Conservation (phyloP, 306 rosid species). For the Vigna angularis region DNA sequence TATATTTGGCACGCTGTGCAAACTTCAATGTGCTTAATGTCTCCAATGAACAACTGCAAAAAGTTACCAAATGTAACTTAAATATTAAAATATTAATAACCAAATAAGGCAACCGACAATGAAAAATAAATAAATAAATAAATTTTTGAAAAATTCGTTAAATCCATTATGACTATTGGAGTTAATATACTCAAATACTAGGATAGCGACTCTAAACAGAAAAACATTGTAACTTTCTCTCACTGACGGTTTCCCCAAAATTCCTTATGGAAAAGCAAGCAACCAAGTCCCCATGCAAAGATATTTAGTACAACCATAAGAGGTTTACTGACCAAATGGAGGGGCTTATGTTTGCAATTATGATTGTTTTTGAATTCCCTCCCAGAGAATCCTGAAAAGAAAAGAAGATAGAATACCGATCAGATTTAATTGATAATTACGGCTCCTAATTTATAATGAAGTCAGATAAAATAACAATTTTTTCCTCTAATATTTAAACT, state of each 20-base stretch:
- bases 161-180: neutral
- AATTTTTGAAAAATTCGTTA: neutral
- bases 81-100: conserved; percentile 21
- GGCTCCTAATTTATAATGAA: conserved; percentile 12
- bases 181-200: too few relatives aligned
- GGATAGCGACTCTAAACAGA: neutral
- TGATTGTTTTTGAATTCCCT: conserved; percentile 90
- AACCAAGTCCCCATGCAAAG: conserved; percentile 13
- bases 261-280: conserved; percentile 18
- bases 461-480: neutral
- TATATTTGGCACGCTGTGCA: conserved; percentile 96
- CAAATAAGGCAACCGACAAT: conserved; percentile 15
- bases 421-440: conserved; percentile 34
- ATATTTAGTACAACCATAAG: conserved; percentile 35
- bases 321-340: conserved; percentile 77
- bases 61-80: conserved; percentile 38
- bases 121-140: conserved; percentile 3
- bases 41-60: conserved; percentile 92
- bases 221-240: conserved; percentile 5
- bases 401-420: conserved; percentile 35
- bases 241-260: neutral
- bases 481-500: conserved; percentile 6
- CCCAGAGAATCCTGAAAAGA: conserved; percentile 94
- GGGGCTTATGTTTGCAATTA: conserved; percentile 94
- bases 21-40: conserved; percentile 98